These are phyloP conservation scores for Phytophthora foliorum DNA, from an alignment of 352 stramenopile species.

Conservation along the genomic window DNA sequence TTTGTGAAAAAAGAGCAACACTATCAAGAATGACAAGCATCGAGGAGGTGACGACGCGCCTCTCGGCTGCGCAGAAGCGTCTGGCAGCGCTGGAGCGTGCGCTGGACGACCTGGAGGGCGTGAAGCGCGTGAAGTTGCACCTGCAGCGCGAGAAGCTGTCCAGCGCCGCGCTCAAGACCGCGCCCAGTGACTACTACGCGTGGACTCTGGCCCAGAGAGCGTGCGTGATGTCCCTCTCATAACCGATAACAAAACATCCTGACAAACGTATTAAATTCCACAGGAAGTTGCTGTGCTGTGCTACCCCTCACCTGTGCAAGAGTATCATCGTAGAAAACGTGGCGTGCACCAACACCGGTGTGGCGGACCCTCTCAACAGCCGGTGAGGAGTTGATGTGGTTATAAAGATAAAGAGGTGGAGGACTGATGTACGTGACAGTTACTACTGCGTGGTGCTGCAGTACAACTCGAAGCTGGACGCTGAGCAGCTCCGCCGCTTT, in stretches of 20 bases:
- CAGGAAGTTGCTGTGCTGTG: slow-evolving; percentile 74
- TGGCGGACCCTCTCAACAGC: slow-evolving; percentile 72
- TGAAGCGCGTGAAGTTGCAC: slow-evolving; percentile 58
- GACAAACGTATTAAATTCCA: neutral
- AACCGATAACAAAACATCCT: neutral
- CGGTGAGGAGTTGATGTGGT: slow-evolving; percentile 35
- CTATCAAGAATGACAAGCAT: slow-evolving; percentile 34
- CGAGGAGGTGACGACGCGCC: slow-evolving; percentile 42
- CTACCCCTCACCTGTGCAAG: slow-evolving; percentile 85
- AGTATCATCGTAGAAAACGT: slow-evolving; percentile 93
- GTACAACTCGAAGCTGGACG: slow-evolving; percentile 88
- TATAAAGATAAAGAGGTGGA: neutral
- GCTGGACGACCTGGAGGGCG: slow-evolving; percentile 62
- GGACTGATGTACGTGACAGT: slow-evolving; percentile 24
- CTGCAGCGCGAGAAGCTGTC: slow-evolving; percentile 53
- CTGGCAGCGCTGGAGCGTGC: slow-evolving; percentile 52
- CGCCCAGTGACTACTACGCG: slow-evolving; percentile 78
- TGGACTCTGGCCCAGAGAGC: slow-evolving; percentile 74
- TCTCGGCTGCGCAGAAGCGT: slow-evolving; percentile 47
- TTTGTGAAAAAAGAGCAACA: too few relatives aligned
- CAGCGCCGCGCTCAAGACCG: slow-evolving; percentile 75
- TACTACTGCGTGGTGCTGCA: slow-evolving; percentile 91
- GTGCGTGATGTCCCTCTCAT: slow-evolving; percentile 32
- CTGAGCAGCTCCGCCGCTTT: slow-evolving; percentile 86
- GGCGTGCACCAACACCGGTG: slow-evolving; percentile 64